Evolutionary conservation across 1,284 basidiomycete genomes (phyloP).

Genomic region (Cryptococcus sp.): DNA sequence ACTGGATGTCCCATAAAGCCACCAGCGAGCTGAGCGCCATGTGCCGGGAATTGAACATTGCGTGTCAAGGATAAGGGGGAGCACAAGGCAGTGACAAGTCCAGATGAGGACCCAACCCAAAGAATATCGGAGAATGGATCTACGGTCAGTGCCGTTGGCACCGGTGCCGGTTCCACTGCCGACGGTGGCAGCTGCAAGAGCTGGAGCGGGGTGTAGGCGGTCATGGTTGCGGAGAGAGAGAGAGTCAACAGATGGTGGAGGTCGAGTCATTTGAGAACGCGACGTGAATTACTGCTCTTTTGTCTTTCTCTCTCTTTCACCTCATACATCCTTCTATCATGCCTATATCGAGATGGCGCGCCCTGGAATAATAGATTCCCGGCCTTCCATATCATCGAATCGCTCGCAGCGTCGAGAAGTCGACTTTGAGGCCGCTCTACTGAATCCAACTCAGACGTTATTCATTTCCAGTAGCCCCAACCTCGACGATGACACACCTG

Average conservation of each 20-base stretch:
- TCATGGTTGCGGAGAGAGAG: background rate
- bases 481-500: background rate
- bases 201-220: slow-evolving; percentile 41
- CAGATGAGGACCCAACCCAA: slow-evolving; percentile 76
- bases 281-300: background rate
- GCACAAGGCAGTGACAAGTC: slow-evolving; percentile 69
- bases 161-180: slow-evolving; percentile 35
- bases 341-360: background rate
- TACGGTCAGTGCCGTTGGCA: slow-evolving; percentile 67
- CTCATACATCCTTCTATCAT: background rate
- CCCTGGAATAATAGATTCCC: too few species aligned
- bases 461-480: slow-evolving; percentile 24
- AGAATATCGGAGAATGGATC: slow-evolving; percentile 86
- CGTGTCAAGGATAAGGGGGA: slow-evolving; percentile 53
- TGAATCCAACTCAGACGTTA: slow-evolving; percentile 26
- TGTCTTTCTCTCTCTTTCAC: background rate
- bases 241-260: background rate
- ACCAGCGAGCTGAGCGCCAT: slow-evolving; percentile 31
- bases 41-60: slow-evolving; percentile 64
- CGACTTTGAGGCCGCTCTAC: slow-evolving; percentile 37
- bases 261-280: background rate
- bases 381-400: slow-evolving; percentile 26
- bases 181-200: slow-evolving; percentile 43
- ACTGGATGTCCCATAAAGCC: slow-evolving; percentile 7
- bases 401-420: slow-evolving; percentile 20